Evolutionary conservation across 2,329 filamentous ascomycete genomes (phyloP).

Genomic region (Colletotrichum simmondsii): DNA sequence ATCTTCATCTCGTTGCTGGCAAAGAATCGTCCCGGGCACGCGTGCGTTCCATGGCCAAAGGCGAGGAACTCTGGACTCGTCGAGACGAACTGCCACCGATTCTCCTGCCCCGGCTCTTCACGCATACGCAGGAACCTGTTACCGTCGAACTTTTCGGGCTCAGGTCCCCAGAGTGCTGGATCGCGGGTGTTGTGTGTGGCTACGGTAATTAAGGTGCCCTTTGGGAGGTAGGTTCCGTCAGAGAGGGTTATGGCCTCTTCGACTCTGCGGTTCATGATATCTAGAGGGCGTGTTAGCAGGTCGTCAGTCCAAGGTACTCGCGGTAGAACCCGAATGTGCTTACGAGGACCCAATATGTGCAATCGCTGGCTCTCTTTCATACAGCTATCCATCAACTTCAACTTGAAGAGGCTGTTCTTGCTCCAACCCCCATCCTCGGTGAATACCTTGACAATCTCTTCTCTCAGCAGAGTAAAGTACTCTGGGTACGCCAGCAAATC

Average conservation of each 20-base stretch:
- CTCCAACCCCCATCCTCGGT: constrained; percentile 45
- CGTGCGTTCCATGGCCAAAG: constrained; percentile 51
- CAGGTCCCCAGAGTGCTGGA: constrained; percentile 1
- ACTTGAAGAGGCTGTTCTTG: constrained; percentile 48
- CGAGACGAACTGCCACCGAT: constrained; percentile 52
- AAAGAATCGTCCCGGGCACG: constrained; percentile 57
- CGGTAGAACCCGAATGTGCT: neutral
- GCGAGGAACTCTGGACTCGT: constrained; percentile 47
- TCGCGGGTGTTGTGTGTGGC: constrained; percentile 7
- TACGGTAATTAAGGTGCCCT: constrained; percentile 12
- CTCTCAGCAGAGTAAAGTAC: constrained; percentile 50
- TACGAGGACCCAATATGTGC: constrained; percentile 9
- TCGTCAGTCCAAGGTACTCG: too few relatives aligned
- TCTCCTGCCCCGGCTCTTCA: constrained; percentile 14
- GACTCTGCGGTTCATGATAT: constrained; percentile 15
- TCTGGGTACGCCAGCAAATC: constrained; percentile 52
- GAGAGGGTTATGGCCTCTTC: constrained; percentile 22
- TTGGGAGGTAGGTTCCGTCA: constrained; percentile 23
- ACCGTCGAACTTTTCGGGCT: constrained; percentile 9
- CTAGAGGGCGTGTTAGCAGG: neutral
- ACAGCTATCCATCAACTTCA: constrained; percentile 53
- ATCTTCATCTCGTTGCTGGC: constrained; percentile 58
- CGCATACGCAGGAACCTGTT: constrained; percentile 26
- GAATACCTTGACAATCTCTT: constrained; percentile 52
- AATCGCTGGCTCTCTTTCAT: constrained; percentile 52